Conservation (phyloP, 139 green algal genomes). For the Chlorella sp. region DNA sequence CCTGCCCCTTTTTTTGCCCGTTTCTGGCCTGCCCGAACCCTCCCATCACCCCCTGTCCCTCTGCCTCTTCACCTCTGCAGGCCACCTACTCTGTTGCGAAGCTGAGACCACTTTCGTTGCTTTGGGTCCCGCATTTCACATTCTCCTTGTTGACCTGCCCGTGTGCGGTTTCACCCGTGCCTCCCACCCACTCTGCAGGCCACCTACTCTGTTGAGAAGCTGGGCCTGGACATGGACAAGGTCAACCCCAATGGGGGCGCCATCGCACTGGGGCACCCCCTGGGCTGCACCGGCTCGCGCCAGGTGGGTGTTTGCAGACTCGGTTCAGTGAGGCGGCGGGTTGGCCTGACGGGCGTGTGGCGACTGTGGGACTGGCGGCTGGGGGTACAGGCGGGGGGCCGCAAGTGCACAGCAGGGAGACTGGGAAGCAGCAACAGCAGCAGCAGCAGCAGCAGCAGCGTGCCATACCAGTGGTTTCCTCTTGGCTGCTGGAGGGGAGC, state of each 20-base stretch:
- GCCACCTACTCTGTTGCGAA: constrained; percentile 87
- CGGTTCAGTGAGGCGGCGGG: too few species aligned
- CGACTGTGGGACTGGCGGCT: too few species aligned
- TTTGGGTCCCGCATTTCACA: constrained; percentile 61
- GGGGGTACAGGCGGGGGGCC: neutral
- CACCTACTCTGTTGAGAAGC: constrained; percentile 86
- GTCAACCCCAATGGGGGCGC: constrained; percentile 98
- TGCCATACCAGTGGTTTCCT: too few species aligned
- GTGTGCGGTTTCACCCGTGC: neutral
- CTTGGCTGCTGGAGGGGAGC: too few species aligned
- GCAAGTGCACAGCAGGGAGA: neutral
- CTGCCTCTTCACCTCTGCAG: constrained; percentile 55
- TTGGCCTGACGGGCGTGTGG: too few species aligned
- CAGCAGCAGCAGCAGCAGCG: too few species aligned
- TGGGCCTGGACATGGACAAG: constrained; percentile 87
- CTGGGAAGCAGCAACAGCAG: too few species aligned
- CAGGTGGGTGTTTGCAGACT: too few species aligned
- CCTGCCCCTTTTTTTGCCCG: too few species aligned
- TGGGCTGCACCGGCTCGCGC: constrained; percentile 84
- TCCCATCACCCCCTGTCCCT: neutral
- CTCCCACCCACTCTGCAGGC: constrained; percentile 70
- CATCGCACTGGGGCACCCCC: constrained; percentile 96
- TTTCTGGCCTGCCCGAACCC: neutral
- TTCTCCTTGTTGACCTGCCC: neutral
- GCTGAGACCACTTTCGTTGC: too few species aligned